Evolutionary conservation across 257 asterid species (phyloP).

Genomic region (Fraxinus excelsior): DNA sequence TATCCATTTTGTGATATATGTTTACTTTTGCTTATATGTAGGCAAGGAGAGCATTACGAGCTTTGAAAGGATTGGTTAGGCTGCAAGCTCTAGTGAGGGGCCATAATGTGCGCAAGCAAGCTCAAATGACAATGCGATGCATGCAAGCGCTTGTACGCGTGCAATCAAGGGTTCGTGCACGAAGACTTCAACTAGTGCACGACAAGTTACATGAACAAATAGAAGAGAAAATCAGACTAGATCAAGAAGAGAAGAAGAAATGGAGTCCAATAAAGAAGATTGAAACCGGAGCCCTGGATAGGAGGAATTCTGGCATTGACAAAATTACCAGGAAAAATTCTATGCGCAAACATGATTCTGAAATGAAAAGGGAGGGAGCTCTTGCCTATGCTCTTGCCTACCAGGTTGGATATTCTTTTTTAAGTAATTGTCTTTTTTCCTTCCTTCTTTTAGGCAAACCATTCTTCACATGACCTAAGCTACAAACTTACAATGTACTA

Average conservation of each 20-base stretch:
- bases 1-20: no score
- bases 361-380: constrained; percentile 62
- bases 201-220: constrained; percentile 51
- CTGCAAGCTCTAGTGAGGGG: constrained; percentile 94
- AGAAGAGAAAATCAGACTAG: constrained; percentile 20
- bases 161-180: constrained; percentile 81
- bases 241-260: constrained; percentile 41
- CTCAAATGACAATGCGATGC: constrained; percentile 95
- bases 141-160: constrained; percentile 94
- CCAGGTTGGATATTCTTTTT: constrained; percentile 45
- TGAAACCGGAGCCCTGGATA: constrained; percentile 52
- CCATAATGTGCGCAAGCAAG: constrained; percentile 87
- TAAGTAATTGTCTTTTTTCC: not conserved
- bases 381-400: constrained; percentile 75
- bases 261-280: constrained; percentile 39
- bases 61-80: constrained; percentile 88
- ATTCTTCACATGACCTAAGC: not conserved
- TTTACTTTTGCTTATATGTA: constrained; percentile 19
- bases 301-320: constrained; percentile 32
- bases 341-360: constrained; percentile 41
- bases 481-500: not conserved
- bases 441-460: not conserved
- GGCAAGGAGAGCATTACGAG: constrained; percentile 92
- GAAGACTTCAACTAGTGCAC: constrained; percentile 61
- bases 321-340: constrained; percentile 39